Percentiles rank a stretch among this genome's conserved stretches.
These are phyloP conservation scores for Cutaneotrichosporon cavernicola DNA, from an alignment of 1,284 basidiomycete species.

Conservation along the genomic window DNA sequence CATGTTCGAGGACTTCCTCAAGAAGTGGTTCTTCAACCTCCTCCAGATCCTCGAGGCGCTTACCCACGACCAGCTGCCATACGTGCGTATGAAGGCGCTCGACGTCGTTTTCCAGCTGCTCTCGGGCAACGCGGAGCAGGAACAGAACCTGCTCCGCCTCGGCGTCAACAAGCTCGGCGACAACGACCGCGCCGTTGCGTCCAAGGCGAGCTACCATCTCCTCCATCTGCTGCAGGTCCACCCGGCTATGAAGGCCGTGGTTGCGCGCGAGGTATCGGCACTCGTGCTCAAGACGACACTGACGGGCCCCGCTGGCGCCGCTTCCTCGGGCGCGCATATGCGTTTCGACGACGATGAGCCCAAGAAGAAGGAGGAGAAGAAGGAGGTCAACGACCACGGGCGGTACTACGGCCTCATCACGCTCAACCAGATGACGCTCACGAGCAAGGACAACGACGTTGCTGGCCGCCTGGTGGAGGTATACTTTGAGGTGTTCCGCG, in stretches of 20 bases:
- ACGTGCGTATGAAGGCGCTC: slow-evolving; percentile 79
- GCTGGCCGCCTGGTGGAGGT: slow-evolving; percentile 82
- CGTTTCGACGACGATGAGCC: slow-evolving; percentile 53
- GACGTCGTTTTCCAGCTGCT: slow-evolving; percentile 75
- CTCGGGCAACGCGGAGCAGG: slow-evolving; percentile 90
- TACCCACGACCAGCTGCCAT: slow-evolving; percentile 81
- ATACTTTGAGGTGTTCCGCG: slow-evolving; percentile 94
- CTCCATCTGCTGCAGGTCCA: slow-evolving; percentile 87
- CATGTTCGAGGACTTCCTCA: slow-evolving; percentile 96
- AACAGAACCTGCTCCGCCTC: slow-evolving; percentile 88
- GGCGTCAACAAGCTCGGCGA: slow-evolving; percentile 97
- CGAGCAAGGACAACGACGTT: slow-evolving; percentile 68
- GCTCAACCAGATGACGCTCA: slow-evolving; percentile 87
- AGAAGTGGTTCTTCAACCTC: slow-evolving; percentile 92
- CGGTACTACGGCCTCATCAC: slow-evolving; percentile 91
- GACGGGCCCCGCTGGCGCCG: slow-evolving; percentile 54
- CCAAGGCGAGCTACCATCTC: slow-evolving; percentile 83
- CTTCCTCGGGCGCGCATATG: slow-evolving; percentile 41
- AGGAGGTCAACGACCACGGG: slow-evolving; percentile 63
- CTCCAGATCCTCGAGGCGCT: slow-evolving; percentile 89
- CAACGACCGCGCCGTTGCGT: slow-evolving; percentile 81
- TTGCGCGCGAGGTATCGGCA: slow-evolving; percentile 81
- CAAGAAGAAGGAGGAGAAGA: slow-evolving; percentile 45
- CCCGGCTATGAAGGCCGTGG: slow-evolving; percentile 88
- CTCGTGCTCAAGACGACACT: slow-evolving; percentile 68